Evolutionary conservation across 73 alveolate species (phyloP).

Genomic region (Paramecium sexaurelia): DNA sequence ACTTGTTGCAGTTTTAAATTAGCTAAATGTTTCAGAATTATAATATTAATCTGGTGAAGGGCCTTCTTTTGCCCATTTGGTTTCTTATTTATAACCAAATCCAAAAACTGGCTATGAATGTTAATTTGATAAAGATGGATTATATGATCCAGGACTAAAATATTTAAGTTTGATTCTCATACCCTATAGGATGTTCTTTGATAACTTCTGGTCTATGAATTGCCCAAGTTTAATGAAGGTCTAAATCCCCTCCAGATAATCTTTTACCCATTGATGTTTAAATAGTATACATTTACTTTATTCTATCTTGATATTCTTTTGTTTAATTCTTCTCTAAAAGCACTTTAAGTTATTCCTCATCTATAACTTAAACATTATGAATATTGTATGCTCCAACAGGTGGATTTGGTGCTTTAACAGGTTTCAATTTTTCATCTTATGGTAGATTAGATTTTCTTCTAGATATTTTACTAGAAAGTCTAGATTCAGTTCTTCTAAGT

Average conservation of each 20-base stretch:
- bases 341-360: slow-evolving; percentile 7
- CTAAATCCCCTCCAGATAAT: slow-evolving; percentile 26
- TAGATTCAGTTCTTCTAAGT: slow-evolving; percentile 24
- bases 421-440: slow-evolving; percentile 26
- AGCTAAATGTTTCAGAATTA: not conserved
- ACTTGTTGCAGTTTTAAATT: slow-evolving; percentile 1
- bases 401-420: not conserved
- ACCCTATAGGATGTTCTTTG: slow-evolving; percentile 56
- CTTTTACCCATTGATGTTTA: slow-evolving; percentile 46
- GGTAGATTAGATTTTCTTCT: slow-evolving; percentile 19
- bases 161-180: not conserved
- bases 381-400: slow-evolving; percentile 54
- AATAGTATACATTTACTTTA: slow-evolving; percentile 1
- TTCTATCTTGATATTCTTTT: not conserved
- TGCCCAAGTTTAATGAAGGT: slow-evolving; percentile 8
- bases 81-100: slow-evolving; percentile 35
- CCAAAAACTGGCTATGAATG: slow-evolving; percentile 15
- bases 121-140: not conserved
- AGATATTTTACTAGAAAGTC: not conserved
- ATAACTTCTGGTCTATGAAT: not conserved
- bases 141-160: slow-evolving; percentile 26
- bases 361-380: slow-evolving; percentile 35
- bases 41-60: slow-evolving; percentile 35
- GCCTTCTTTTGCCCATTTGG: slow-evolving; percentile 21
- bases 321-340: not conserved